Conservation (phyloP, 2,329 filamentous ascomycete genomes). For the Endothia cerciana region DNA sequence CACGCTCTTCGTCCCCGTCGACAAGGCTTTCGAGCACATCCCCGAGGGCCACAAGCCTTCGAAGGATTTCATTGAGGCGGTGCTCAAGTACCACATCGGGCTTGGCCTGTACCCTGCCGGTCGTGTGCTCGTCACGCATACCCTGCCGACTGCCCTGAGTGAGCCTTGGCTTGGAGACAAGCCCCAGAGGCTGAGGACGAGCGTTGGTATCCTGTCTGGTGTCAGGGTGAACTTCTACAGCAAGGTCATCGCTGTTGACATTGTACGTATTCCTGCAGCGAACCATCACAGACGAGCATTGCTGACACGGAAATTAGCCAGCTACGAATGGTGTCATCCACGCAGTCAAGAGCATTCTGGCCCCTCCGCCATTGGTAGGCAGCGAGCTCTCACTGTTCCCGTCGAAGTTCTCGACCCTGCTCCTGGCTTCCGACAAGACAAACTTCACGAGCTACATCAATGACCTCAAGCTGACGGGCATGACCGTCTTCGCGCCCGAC, state of each 20-base stretch:
- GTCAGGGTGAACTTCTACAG: conserved; percentile 78
- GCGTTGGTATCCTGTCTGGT: conserved; percentile 62
- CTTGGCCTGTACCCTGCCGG: conserved; percentile 68
- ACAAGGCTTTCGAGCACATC: conserved; percentile 72
- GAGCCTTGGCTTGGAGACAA: conserved; percentile 63
- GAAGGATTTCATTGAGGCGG: conserved; percentile 69
- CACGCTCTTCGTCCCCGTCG: conserved; percentile 80
- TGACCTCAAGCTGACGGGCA: conserved; percentile 59
- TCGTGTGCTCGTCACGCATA: conserved; percentile 70
- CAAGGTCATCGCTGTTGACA: conserved; percentile 69
- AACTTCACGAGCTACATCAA: conserved; percentile 67
- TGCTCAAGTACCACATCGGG: conserved; percentile 77
- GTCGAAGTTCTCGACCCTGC: conserved; percentile 75
- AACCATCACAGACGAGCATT: too few relatives aligned
- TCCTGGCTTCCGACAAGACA: conserved; percentile 75
- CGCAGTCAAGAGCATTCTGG: conserved; percentile 72
- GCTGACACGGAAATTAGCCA: conserved; percentile 47
- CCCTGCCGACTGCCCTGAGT: conserved; percentile 70
- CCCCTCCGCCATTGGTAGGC: conserved; percentile 71
- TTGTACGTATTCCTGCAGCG: conserved; percentile 53
- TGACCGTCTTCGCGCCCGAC: conserved; percentile 79
- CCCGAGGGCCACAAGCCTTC: conserved; percentile 62
- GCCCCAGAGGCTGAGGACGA: conserved; percentile 73
- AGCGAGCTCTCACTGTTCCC: conserved; percentile 67
- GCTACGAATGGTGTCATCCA: conserved; percentile 83